Base-by-base conservation (phyloP, 768 basidiomycete species). In the Podaxis sp. region DNA sequence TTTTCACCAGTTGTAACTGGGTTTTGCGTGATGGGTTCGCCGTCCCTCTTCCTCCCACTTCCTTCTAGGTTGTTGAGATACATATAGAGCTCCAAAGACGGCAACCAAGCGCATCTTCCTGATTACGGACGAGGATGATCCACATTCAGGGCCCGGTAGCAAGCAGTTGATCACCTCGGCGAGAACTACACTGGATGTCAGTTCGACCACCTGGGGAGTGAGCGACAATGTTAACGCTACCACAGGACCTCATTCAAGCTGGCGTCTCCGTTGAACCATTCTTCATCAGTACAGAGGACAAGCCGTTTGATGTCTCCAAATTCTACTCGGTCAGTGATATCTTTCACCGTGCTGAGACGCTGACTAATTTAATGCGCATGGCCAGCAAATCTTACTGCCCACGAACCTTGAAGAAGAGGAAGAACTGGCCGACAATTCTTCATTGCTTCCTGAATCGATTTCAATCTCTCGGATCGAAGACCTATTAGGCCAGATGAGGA, bases 101-200 rank as follows among this genome's bases (percentile, higher is more conserved):
- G 93, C 94, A 2, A 87, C 90, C n/a, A 96, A 96, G 71, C 88
- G 95, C 4, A 84, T 99, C 0, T 98, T 98, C 72, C 77, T 96
- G 41, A 91, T 99, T 48, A 99, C 97, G 0, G 90, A 99, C 70
- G 87, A 91, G 66, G 94, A 95, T 67, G 75, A 91, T 66, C 95
- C 95, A 2, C 85, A 84, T 70, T 75, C 83, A 4, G 82, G 83
- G 11, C 71, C 78, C 4, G 80, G 78, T n/a, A 84, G 76, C 68
- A 79, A 80, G 49, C 87, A 89, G 57, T 74, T 93, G 10, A 73
- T 84, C 5, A 89, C 82, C 0, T 89, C 90, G 0, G 89, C 91
- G 12, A 80, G 83, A 63, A 92, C 89, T 2, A 92, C 89, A 2
- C 76, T 92, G 58, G 77, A 85, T 48, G 90, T 89, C 68, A 65